Evolutionary conservation across 169 alveolate species (phyloP), one percentile per base, ranked within the genome.

Genomic region (Plasmodium inui): DNA sequence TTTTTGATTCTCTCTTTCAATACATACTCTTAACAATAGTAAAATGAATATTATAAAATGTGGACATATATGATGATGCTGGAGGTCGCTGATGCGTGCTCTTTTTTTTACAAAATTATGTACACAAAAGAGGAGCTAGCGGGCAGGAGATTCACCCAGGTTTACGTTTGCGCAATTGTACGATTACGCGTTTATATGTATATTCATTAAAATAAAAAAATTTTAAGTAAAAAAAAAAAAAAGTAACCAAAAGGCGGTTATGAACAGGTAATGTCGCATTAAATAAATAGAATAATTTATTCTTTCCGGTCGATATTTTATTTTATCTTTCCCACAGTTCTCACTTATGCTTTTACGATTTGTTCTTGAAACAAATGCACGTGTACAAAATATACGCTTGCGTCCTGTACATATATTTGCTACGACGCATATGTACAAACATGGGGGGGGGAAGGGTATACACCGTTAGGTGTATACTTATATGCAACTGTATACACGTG

Each of bases 251-350:
- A 4, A 67, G n/a, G 37, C 32, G 37, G 76, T 67, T 67, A 67
- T 22, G n/a, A 67, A 67, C n/a, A 9, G 76, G 76, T 0, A n/a
- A 67, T 26, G 37, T 67, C 22, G 34, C 17, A 26, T 67, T 22
- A 26, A 79, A 79, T 39, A 79, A 79, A 79, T 44, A 79, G 84
- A 41, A 28, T 79, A 79, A 79, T 19, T 79, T 79, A 41, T 28
- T 67, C n/a, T 67, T 26, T 67, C 37, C 5, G 0, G 30, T 26
- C 76, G 30, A 19, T 28, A 26, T 26, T 22, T 67, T 67, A 26
- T 67, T 67, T 67, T 67, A 0, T 67, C 9, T 67, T 67, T 67
- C 76, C 76, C 30, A 67, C 39, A 10, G 19, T 67, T 53, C 70
- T 26, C 76, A 67, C 37, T 67, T 67, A 28, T 6, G 1, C 0